Conservation (phyloP, 306 rosid species). For the Trifolium subterraneum region DNA sequence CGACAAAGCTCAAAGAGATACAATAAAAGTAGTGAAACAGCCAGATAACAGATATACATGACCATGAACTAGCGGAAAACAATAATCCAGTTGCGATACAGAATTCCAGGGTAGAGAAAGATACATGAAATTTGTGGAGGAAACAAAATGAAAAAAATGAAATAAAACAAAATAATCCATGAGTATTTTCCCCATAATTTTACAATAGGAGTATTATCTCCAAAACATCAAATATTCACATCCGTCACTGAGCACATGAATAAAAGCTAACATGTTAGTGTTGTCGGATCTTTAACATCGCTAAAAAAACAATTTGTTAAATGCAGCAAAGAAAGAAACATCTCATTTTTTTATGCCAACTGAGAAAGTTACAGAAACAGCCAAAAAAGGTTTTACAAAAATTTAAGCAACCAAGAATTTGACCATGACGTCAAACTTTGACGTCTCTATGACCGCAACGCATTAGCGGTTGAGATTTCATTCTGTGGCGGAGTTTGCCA, state of each 20-base stretch:
- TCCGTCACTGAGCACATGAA: neutral
- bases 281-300: neutral
- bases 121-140: constrained; percentile 9
- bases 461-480: neutral
- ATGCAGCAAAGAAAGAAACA: neutral
- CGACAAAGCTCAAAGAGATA: neutral
- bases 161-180: neutral
- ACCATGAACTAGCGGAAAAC: neutral
- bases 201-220: neutral
- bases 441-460: neutral
- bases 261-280: neutral
- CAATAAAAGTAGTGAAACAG: neutral
- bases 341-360: neutral
- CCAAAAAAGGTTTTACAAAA: neutral
- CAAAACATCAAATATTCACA: neutral
- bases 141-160: neutral
- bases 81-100: constrained; percentile 4
- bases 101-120: neutral
- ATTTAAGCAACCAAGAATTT: neutral
- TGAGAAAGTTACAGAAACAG: neutral
- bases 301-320: neutral
- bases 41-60: neutral
- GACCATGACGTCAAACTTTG: neutral
- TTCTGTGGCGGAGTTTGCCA: neutral
- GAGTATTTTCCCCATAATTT: neutral